Percentiles rank a stretch among this genome's conserved stretches.
These are phyloP conservation scores for Colletotrichum gigasporum DNA, from an alignment of 2,329 filamentous ascomycete species.

Conservation along the genomic window DNA sequence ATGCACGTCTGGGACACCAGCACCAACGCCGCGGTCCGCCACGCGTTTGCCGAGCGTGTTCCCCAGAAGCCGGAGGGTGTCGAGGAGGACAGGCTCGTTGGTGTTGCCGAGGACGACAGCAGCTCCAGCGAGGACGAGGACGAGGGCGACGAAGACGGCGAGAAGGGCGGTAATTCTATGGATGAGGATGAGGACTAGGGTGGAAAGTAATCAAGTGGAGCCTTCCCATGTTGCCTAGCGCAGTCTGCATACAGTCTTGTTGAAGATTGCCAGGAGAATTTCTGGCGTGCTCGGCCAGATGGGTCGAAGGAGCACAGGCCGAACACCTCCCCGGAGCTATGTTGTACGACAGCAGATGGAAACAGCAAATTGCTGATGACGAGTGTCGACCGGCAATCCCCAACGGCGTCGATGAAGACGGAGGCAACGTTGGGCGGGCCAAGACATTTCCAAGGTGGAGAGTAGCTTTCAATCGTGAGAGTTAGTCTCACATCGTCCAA, in stretches of 20 bases:
- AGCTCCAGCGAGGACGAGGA: conserved; percentile 72
- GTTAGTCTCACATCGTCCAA: conserved; percentile 15
- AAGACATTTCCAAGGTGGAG: not conserved
- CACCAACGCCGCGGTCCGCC: conserved; percentile 87
- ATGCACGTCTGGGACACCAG: conserved; percentile 97
- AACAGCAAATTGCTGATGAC: not conserved
- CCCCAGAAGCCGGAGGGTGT: conserved; percentile 65
- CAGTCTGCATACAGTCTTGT: not conserved
- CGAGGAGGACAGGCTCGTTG: conserved; percentile 80
- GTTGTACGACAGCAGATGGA: not conserved
- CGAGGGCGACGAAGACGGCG: conserved; percentile 53
- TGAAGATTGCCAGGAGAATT: not conserved
- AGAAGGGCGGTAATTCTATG: conserved; percentile 61
- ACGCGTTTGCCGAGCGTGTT: conserved; percentile 78
- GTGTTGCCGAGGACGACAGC: conserved; percentile 74
- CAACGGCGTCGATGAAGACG: not conserved
- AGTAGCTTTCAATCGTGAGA: conserved; percentile 4
- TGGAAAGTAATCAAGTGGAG: not conserved
- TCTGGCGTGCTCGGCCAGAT: not conserved
- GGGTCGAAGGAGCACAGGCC: conserved; percentile 6
- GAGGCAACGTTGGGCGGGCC: not conserved
- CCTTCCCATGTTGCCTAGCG: not conserved
- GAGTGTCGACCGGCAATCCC: too few relatives aligned
- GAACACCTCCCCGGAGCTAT: not conserved
- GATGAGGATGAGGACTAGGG: conserved; percentile 58